Evolutionary conservation across 208 protist genomes (phyloP).

Genomic region (Crithidia bombi): DNA sequence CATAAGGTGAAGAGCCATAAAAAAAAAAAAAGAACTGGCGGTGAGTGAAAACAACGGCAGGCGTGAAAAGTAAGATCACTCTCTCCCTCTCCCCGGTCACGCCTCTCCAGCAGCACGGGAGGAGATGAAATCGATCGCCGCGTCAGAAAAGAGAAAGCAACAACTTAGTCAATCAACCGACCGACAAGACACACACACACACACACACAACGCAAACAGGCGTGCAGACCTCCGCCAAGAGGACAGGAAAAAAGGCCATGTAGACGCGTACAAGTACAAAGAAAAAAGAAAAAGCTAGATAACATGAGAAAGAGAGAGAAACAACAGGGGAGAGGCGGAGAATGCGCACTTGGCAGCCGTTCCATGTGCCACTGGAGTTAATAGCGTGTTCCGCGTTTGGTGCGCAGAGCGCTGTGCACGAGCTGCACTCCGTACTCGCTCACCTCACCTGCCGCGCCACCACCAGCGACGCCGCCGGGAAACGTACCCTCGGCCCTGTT

Average conservation of each 20-base stretch:
- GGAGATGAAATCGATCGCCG: too few species aligned
- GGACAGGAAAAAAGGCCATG: slow-evolving; percentile 7
- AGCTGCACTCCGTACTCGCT: slow-evolving; percentile 24
- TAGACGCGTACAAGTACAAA: slow-evolving; percentile 4
- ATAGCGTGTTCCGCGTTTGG: slow-evolving; percentile 3
- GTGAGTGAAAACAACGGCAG: too few species aligned
- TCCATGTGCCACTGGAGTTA: neutral
- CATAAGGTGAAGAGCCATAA: too few species aligned
- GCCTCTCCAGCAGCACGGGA: too few species aligned
- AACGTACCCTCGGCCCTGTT: neutral
- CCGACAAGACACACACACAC: slow-evolving; percentile 25
- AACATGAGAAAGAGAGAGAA: neutral
- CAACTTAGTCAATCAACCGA: too few species aligned
- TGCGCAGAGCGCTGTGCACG: slow-evolving; percentile 25
- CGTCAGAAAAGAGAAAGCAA: too few species aligned
- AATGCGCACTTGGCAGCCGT: too few species aligned
- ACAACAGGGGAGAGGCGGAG: neutral
- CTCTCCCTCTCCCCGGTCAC: too few species aligned
- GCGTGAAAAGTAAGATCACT: too few species aligned
- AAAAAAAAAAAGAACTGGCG: too few species aligned
- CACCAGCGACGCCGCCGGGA: neutral
- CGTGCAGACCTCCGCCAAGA: too few species aligned
- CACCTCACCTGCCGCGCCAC: neutral
- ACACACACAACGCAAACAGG: slow-evolving; percentile 22
- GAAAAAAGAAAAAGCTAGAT: slow-evolving; percentile 4